Evolutionary conservation across 805 yeast species (phyloP), one percentile per base, ranked within the genome.

Genomic region (Suhomyces sp.): DNA sequence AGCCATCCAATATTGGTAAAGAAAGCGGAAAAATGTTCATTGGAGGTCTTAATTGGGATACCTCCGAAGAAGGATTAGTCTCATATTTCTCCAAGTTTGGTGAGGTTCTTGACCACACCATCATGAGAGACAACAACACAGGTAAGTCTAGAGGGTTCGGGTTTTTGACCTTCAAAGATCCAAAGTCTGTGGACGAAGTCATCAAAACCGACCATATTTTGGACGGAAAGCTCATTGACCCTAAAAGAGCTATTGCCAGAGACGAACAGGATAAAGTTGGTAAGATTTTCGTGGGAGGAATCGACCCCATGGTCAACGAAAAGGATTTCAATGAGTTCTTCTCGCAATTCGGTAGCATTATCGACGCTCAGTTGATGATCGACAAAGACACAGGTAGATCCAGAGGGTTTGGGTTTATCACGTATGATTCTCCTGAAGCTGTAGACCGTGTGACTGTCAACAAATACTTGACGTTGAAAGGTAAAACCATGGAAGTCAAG

Each of bases 21-120:
- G 97, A 89, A 62, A 85, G 85, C 58, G 96, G 96, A 51, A 91
- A 91, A 67, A 88, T 91, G 96, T 91, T 91, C 65, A 83, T 90
- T 69, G 99, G 99, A 57, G 99, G 99, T 48, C 83, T 93, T 62
- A 94, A 93, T 65, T 93, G 98, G 98, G 97, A 93, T 66, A 93
- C 99, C 13, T 86, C 92, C 12, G 98, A 93, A 65, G 96, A 91
- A 57, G 83, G 87, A 33, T 74, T 93, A 71, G 84, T 80, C 60
- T 86, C 84, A 51, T 93, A 93, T 68, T 93, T 93, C 68, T 76
- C 86, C 47, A 86, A 92, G 69, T 93, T 82, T 67, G 99, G 99
- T 61, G 93, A 87, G 58, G 92, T 93, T 51, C 68, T 83, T 42
- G 97, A 92, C 59, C 83, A 88, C 63, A 89, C 93, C 40, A 93